A percentile compares a stretch with the other conserved stretches of the same genome.
Evolutionary conservation across 2,329 filamentous ascomycete species (phyloP).

Genomic region (Talaromyces pinophilus): DNA sequence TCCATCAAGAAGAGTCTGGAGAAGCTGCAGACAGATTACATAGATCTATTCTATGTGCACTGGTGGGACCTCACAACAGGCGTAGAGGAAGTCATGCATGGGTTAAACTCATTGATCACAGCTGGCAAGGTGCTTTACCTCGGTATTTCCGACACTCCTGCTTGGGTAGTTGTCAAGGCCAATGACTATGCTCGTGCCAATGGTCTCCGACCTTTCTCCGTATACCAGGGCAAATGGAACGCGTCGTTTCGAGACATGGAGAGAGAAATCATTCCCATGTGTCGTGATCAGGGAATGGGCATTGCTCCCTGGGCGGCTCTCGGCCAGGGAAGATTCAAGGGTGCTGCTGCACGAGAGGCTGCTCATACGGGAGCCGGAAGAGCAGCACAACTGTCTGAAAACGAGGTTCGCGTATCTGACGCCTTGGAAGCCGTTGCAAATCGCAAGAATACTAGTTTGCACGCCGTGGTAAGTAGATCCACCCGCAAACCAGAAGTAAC

Average conservation of each 20-base stretch:
- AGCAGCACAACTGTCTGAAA: constrained; percentile 23
- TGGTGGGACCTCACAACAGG: constrained; percentile 53
- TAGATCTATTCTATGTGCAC: constrained; percentile 58
- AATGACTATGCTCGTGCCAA: constrained; percentile 44
- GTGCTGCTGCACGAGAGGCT: constrained; percentile 32
- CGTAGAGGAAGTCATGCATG: constrained; percentile 42
- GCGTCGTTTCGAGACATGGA: constrained; percentile 43
- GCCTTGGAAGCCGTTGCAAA: constrained; percentile 28
- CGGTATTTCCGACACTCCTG: constrained; percentile 44
- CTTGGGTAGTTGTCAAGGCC: constrained; percentile 44
- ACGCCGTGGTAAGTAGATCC: constrained; percentile 13
- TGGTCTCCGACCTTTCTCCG: constrained; percentile 43
- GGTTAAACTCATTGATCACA: constrained; percentile 41
- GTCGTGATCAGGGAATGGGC: constrained; percentile 45
- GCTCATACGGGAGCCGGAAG: constrained; percentile 31
- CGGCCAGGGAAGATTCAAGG: constrained; percentile 55
- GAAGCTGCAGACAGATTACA: constrained; percentile 56
- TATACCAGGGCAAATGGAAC: constrained; percentile 46
- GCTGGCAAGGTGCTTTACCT: constrained; percentile 47
- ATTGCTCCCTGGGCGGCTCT: constrained; percentile 62
- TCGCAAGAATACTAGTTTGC: constrained; percentile 17
- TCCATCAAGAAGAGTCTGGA: constrained; percentile 47
- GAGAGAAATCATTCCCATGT: constrained; percentile 47
- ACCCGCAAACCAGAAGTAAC: not conserved
- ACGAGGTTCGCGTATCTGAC: constrained; percentile 25